phyloP scores from a whole-genome alignment of 1,139 yeast species.

The Taiozyma onychis region DNA sequence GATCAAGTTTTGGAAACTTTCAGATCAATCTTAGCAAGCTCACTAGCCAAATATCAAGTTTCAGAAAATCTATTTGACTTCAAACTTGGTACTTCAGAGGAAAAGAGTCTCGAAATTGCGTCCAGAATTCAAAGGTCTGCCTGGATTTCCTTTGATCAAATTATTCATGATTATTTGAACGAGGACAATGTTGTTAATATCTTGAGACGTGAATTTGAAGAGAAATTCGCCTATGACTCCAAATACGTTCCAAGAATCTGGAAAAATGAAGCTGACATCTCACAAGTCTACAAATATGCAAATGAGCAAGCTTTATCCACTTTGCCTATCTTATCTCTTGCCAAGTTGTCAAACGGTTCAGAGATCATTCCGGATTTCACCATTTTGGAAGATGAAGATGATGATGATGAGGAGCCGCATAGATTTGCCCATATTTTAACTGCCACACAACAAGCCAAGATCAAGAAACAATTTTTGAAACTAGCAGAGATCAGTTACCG shows the following conservation, averaged over 20 bases:
- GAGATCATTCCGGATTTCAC: slow-evolving; percentile 55
- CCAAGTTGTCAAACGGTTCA: slow-evolving; percentile 46
- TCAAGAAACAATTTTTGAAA: slow-evolving; percentile 59
- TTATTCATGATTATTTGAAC: slow-evolving; percentile 53
- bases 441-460: slow-evolving; percentile 50
- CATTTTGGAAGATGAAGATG: slow-evolving; percentile 33
- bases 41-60: slow-evolving; percentile 26
- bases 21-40: slow-evolving; percentile 31
- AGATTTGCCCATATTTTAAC: slow-evolving; percentile 55
- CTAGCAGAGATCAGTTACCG: slow-evolving; percentile 77
- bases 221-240: slow-evolving; percentile 73
- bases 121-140: slow-evolving; percentile 44
- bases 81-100: slow-evolving; percentile 49
- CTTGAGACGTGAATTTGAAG: slow-evolving; percentile 72
- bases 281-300: slow-evolving; percentile 54
- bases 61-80: slow-evolving; percentile 43
- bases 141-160: slow-evolving; percentile 60
- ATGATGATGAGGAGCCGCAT: slow-evolving; percentile 38
- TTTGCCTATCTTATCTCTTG: slow-evolving; percentile 56
- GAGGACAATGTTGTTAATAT: slow-evolving; percentile 53
- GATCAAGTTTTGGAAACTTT: slow-evolving; percentile 48
- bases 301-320: slow-evolving; percentile 49
- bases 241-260: slow-evolving; percentile 81
- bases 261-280: slow-evolving; percentile 71
- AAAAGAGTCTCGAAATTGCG: slow-evolving; percentile 37